Conservation (phyloP, 441 rosid species). For the Eugenia klotzschiana region DNA sequence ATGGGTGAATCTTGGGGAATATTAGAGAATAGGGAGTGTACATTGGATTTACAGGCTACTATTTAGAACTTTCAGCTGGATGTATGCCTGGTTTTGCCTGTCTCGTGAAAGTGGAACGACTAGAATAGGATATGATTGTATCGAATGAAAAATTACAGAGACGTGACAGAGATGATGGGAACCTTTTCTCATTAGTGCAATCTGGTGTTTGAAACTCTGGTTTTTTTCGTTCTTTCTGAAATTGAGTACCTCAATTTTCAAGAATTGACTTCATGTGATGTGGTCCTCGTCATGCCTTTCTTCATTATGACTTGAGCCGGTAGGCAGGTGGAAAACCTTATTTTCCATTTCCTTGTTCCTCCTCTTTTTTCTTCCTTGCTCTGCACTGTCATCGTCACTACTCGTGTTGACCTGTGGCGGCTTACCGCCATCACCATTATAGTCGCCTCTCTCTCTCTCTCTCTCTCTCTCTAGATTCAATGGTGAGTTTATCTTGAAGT, state of each 20-base stretch:
- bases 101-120: neutral
- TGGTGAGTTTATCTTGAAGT: too few relatives aligned
- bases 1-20: neutral
- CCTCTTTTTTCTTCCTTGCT: neutral
- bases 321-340: neutral
- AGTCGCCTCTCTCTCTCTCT: too few relatives aligned
- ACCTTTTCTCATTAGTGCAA: neutral
- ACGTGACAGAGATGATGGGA: neutral
- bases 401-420: neutral
- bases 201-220: neutral
- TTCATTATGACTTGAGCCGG: neutral
- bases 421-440: too few relatives aligned
- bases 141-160: neutral
- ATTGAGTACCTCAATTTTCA: neutral
- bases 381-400: too few relatives aligned
- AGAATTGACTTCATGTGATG: neutral
- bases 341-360: too few relatives aligned
- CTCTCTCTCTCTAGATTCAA: too few relatives aligned
- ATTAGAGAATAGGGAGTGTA: neutral
- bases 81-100: neutral
- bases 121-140: neutral
- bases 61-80: neutral
- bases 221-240: neutral
- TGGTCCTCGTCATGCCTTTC: neutral
- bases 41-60: neutral